Conservation (phyloP, 2,329 filamentous ascomycete genomes). For the Aspergillus sp. region DNA sequence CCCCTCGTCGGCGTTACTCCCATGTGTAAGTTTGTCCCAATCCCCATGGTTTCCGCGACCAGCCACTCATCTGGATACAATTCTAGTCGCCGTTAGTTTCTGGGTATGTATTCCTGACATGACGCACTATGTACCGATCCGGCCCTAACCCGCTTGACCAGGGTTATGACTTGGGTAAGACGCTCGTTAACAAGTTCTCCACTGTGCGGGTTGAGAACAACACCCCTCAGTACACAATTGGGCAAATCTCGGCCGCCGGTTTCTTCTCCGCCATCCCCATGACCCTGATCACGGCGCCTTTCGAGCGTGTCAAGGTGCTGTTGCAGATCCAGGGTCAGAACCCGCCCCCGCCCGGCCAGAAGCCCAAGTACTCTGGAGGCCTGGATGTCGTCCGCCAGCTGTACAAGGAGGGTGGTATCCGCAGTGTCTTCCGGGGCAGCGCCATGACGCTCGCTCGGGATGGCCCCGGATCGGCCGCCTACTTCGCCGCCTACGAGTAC, state of each 20-base stretch:
- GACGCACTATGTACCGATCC: too few species aligned
- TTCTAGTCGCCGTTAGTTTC: conserved; percentile 62
- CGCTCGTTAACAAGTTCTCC: conserved; percentile 69
- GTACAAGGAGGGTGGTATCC: conserved; percentile 84
- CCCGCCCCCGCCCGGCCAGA: conserved; percentile 78
- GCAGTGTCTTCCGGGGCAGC: conserved; percentile 87
- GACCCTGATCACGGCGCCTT: conserved; percentile 97
- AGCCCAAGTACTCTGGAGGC: conserved; percentile 85
- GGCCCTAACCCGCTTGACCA: conserved; percentile 53
- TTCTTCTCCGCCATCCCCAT: conserved; percentile 98
- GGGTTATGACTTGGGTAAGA: conserved; percentile 96
- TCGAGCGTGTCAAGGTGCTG: conserved; percentile 98
- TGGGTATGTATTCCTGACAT: conserved; percentile 48
- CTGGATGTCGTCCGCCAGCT: conserved; percentile 89
- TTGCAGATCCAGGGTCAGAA: conserved; percentile 96
- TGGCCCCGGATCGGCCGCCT: conserved; percentile 87
- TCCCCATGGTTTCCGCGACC: background rate
- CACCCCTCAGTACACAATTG: conserved; percentile 68
- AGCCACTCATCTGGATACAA: conserved; percentile 6
- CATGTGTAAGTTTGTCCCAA: conserved; percentile 73
- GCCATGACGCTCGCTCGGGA: conserved; percentile 90
- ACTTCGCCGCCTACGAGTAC: conserved; percentile 96
- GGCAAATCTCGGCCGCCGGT: conserved; percentile 84
- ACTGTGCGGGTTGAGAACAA: conserved; percentile 61
- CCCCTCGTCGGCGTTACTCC: conserved; percentile 94